Base-by-base conservation (phyloP, 768 basidiomycete species). In the Leccinum disarticulatum region DNA sequence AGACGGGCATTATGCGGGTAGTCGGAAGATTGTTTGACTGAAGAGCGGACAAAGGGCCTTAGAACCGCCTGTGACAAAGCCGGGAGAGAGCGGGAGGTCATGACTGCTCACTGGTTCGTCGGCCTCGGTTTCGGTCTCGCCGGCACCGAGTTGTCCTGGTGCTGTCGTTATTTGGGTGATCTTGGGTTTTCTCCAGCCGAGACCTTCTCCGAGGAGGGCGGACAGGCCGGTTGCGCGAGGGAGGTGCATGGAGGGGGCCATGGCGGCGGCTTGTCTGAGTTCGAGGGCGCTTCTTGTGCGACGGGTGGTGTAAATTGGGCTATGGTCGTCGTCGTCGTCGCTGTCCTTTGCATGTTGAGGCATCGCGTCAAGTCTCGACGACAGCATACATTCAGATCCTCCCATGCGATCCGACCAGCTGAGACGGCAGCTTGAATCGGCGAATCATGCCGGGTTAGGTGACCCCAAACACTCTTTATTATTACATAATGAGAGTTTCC, bases 71-170 rank as follows among this genome's bases (percentile, higher is more conserved):
- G 49, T 3, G 49, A 61, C 35, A 46, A 51, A 9, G 47, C 31
- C 31, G 6, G 48, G 38, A 43, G 54, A 38, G 57, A 33, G 31
- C 27, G 11, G 10, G 53, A 56, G 36, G 50, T 25, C 38, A 59
- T 9, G 62, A 41, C 14, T 61, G 53, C 88, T 76, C 68, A 90
- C 89, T 36, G 85, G 85, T 66, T 91, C 89, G 65, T 91, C 89
- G 13, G 83, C 79, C 68, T 91, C 90, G 0, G 90, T 90, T 68
- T 91, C 89, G 0, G 90, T 90, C 74, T 91, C 89, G 7, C 87
- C 87, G 28, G 87, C 87, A 61, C 88, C 85, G 43, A 76, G 66
- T 56, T 77, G 76, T 3, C 81, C 87, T 17, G 82, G 83, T 0
- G 82, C 77, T 0, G 88, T 90, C n/a, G 83, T 87, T 66, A 90